These are phyloP conservation scores for Beauveria varroae DNA, from an alignment of 2,329 filamentous ascomycete species.

Conservation along the genomic window DNA sequence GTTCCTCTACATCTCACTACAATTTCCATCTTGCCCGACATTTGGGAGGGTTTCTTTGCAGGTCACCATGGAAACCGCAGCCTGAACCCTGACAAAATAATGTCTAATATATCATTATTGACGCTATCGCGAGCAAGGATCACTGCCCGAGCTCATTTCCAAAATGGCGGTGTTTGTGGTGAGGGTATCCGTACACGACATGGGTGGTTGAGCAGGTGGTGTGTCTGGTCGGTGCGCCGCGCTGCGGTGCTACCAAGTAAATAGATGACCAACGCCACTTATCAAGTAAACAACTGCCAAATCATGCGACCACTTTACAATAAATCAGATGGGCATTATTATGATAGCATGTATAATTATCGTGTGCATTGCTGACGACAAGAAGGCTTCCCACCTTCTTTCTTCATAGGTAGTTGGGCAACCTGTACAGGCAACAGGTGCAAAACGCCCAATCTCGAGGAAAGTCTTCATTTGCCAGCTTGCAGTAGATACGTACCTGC, in stretches of 20 bases:
- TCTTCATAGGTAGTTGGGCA: too few relatives aligned
- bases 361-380: not conserved
- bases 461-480: not conserved
- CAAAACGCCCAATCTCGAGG: not conserved
- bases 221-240: not conserved
- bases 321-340: too few relatives aligned
- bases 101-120: too few relatives aligned
- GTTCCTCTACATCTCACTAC: not conserved
- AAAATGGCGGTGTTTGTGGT: conserved; percentile 9
- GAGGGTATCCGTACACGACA: not conserved
- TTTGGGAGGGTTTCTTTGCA: not conserved
- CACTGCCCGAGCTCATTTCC: not conserved
- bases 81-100: not conserved
- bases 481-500: not conserved
- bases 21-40: not conserved
- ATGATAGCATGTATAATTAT: not conserved
- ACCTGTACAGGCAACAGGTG: not conserved
- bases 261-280: not conserved
- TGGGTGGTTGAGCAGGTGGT: not conserved
- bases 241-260: too few relatives aligned
- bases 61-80: not conserved
- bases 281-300: not conserved
- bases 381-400: too few relatives aligned
- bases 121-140: not conserved
- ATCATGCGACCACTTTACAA: conserved; percentile 8